These are phyloP conservation scores for Amanita molliuscula DNA, from an alignment of 768 basidiomycete species.

Conservation along the genomic window DNA sequence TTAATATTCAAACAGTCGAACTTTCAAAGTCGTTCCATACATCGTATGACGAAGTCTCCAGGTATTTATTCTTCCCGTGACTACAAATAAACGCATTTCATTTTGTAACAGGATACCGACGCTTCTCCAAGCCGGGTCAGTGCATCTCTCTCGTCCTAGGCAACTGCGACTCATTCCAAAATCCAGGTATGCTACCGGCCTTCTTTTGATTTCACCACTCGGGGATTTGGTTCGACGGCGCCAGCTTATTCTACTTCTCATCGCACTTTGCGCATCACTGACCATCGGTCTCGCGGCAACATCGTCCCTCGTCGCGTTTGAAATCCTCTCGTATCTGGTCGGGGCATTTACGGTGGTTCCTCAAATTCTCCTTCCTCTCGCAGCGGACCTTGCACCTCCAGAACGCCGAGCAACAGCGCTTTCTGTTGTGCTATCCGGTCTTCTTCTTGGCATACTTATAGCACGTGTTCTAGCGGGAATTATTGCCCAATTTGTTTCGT, in stretches of 20 bases:
- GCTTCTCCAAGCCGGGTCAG: constrained; percentile 57
- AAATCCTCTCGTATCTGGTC: constrained; percentile 59
- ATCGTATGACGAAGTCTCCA: constrained; percentile 27
- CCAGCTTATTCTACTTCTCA: constrained; percentile 52
- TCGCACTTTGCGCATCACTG: constrained; percentile 42
- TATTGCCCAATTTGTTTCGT: constrained; percentile 61
- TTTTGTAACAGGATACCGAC: constrained; percentile 42
- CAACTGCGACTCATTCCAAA: background rate
- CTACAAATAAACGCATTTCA: constrained; percentile 11
- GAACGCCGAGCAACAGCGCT: constrained; percentile 65
- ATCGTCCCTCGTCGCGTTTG: constrained; percentile 45
- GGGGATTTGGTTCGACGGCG: constrained; percentile 78
- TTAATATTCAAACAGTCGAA: constrained; percentile 24
- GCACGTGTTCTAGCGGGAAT: constrained; percentile 70
- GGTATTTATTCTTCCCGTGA: constrained; percentile 16
- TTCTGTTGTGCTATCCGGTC: constrained; percentile 57
- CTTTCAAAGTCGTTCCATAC: constrained; percentile 27
- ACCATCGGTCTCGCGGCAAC: constrained; percentile 68
- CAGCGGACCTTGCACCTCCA: constrained; percentile 75
- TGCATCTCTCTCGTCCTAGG: background rate
- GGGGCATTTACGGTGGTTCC: constrained; percentile 65
- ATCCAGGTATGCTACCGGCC: constrained; percentile 56
- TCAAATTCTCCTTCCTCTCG: constrained; percentile 68
- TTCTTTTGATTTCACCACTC: constrained; percentile 68
- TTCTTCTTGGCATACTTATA: constrained; percentile 63